Evolutionary conservation across 768 basidiomycete species (phyloP), one percentile per base, ranked within the genome.

Genomic region (Mycena latifolia): DNA sequence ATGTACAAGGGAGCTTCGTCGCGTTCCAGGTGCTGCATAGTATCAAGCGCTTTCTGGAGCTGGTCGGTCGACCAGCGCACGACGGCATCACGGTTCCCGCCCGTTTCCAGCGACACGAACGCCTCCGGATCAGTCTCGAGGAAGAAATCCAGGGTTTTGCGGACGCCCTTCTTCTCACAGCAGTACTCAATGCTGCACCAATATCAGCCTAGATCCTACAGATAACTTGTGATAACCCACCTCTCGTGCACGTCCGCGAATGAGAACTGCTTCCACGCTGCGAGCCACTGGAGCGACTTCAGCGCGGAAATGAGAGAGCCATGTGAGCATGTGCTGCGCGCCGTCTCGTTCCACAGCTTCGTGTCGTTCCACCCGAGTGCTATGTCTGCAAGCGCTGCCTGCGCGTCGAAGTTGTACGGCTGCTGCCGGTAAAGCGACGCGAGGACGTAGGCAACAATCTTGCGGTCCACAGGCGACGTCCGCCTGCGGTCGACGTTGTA

Each of bases 371-470:
- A 70, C 61, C 65, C 65, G 12, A 70, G 56, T 3, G 69, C 64
- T n/a, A 70, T 66, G 22, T 70, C 69, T 5, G 69, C 69, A 2
- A 70, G 65, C 12, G 56, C 29, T 3, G 22, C 41, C 37, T 70
- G 69, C 20, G 69, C 69, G 24, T 27, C 47, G 29, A 63, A 66
- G 61, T 70, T 70, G 61, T 63, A 70, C 12, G 69, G 69, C 22
- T 63, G 64, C n/a, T 70, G 69, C 39, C 50, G 55, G 50, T 66
- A 63, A n/a, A 70, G 69, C 35, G 69, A 66, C 12, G 61, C 51
- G 7, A 70, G 54, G 10, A 70, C 65, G 35, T 66, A 70, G 1
- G 64, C 39, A 11, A 61, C 69, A 18, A 70, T 66, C 20, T 66
- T 66, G n/a, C 58, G 29, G 39, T 70, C 69, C n/a, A 66, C 63